Evolutionary conservation across 345 rosid species (phyloP), one percentile per base, ranked within the genome.

Genomic region (Lepidium didymum): DNA sequence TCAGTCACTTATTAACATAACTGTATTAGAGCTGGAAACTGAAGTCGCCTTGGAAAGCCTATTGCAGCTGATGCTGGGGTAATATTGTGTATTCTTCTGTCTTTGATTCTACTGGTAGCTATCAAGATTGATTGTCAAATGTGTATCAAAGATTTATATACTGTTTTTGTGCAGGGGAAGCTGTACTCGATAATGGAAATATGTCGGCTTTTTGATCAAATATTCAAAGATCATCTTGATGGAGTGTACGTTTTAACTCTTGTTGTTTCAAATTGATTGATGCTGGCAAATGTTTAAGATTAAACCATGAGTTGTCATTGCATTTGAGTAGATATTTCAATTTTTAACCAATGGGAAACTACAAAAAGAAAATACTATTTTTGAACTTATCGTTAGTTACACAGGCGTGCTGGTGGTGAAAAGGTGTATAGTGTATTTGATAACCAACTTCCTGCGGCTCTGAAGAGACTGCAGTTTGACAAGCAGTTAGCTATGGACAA

Each of bases 21-120:
- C 97, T 44, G 66, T 95, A 62, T 62, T 68, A 31, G 97, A 95
- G 74, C 82, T 95, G 73, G 99, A 95, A 77, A 38, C 87, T 67
- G 99, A 95, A 86, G 85, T 80, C 96, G 94, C 35, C 96, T 95
- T 52, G 99, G 99, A 76, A 95, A 86, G 84, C 99, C 99, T 74
- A 83, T 95, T 69, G 96, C 97, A 76, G 85, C 92, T 52, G 99
- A 95, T 83, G 94, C 97, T 27, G 99, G 99, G 53, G 99, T 94
- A 86, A 81, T 88, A 64, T 21, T 67, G 45, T 55, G 68, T 59
- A 65, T 77, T 55, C 64, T 56, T 45, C 46, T 41, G 18, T 65
- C 29, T 38, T 23, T 67, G 52, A 33, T 16, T 62, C 37, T 6
- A 52, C 27, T 46, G 34, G 8, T 29, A 8, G 56, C 31, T 73